These are phyloP conservation scores for Polyplosphaeria fusca DNA, from an alignment of 495 filamentous ascomycete genomes.

Conservation along the genomic window DNA sequence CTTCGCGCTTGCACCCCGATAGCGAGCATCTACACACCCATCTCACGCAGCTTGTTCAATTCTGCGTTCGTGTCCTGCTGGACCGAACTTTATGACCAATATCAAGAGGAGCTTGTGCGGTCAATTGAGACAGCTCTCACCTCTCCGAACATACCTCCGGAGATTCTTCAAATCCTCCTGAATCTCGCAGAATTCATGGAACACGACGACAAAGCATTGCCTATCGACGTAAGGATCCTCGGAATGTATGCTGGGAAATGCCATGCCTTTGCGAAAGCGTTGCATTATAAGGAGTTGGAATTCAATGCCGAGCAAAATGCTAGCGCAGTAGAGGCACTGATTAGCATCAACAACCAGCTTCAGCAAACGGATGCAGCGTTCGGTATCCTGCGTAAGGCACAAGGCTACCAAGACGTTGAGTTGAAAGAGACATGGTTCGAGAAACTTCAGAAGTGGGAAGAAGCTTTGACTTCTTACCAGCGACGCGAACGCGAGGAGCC, in stretches of 20 bases:
- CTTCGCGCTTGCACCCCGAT: conserved; percentile 88
- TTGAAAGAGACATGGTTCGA: conserved; percentile 98
- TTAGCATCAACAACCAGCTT: conserved; percentile 97
- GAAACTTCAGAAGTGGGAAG: conserved; percentile 96
- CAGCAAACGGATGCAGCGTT: conserved; percentile 98
- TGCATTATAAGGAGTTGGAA: conserved; percentile 98
- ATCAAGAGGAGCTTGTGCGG: conserved; percentile 88
- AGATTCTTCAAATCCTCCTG: conserved; percentile 88
- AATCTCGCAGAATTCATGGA: conserved; percentile 99
- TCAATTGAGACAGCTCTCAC: conserved; percentile 94
- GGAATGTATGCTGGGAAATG: conserved; percentile 92
- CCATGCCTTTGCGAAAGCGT: conserved; percentile 94
- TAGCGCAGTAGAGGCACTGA: conserved; percentile 92
- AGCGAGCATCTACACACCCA: conserved; percentile 82
- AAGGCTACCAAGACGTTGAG: conserved; percentile 90
- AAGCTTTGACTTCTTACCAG: conserved; percentile 88
- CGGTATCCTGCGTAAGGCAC: conserved; percentile 90
- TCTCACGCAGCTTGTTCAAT: conserved; percentile 94
- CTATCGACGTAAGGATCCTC: conserved; percentile 90
- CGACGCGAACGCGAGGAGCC: conserved; percentile 70
- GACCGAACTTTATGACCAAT: conserved; percentile 94
- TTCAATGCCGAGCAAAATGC: conserved; percentile 96
- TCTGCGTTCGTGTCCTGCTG: conserved; percentile 98
- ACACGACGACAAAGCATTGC: conserved; percentile 95
- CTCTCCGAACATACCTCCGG: conserved; percentile 87